A percentile compares a stretch with the other conserved stretches of the same genome.
These are phyloP conservation scores for Calonectria fujianensis DNA, from an alignment of 2,329 filamentous ascomycete species.

Conservation along the genomic window DNA sequence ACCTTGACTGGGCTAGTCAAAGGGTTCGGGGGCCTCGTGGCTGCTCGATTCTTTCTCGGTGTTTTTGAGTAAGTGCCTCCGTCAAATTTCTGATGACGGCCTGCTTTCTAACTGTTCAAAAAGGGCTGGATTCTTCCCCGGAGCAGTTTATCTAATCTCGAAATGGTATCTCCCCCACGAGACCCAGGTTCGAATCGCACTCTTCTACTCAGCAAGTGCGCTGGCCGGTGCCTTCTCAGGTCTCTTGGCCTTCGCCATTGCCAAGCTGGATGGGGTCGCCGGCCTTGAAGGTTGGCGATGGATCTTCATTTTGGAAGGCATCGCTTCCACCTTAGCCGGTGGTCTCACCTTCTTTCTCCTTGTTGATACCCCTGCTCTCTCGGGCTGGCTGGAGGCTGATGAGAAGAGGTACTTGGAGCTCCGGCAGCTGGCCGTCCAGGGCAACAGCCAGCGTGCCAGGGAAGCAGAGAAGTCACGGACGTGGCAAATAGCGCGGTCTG, in stretches of 20 bases:
- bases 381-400: neutral
- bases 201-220: constrained; percentile 23
- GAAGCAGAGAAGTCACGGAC: neutral
- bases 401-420: constrained; percentile 16
- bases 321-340: neutral
- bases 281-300: constrained; percentile 26
- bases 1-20: constrained; percentile 70
- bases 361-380: constrained; percentile 2
- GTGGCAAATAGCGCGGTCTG: constrained; percentile 5
- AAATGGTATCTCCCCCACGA: constrained; percentile 26
- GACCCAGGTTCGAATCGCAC: constrained; percentile 21
- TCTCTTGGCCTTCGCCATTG: constrained; percentile 26
- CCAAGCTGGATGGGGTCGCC: constrained; percentile 4
- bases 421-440: neutral
- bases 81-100: too few species aligned
- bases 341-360: neutral
- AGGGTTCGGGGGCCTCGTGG: constrained; percentile 66
- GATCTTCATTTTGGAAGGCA: constrained; percentile 22
- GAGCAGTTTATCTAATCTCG: constrained; percentile 6
- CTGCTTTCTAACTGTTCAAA: neutral
- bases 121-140: constrained; percentile 30
- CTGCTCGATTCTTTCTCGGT: constrained; percentile 3
- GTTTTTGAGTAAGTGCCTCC: constrained; percentile 1
- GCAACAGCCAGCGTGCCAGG: neutral
- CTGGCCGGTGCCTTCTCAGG: constrained; percentile 24